Evolutionary conservation across 2,329 filamentous ascomycete genomes (phyloP), one percentile per base, ranked within the genome.

Genomic region (Colletotrichum incanum): DNA sequence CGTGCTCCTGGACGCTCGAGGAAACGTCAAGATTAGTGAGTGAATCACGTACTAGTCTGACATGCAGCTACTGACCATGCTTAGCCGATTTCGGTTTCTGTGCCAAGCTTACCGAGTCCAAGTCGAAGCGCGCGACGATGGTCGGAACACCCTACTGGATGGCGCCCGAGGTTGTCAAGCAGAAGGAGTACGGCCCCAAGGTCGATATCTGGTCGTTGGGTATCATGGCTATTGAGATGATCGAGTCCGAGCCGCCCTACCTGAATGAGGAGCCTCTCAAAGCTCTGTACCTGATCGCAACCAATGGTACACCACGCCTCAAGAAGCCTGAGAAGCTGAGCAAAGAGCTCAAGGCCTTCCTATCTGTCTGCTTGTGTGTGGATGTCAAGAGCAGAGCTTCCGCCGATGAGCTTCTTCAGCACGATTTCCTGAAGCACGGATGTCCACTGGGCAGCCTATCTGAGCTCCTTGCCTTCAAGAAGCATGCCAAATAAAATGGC

Each of bases 221-320:
- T 79, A 99, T 99, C 84, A 99, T 98, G 96, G 96, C 96, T 31
- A 98, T 99, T 79, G 96, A 99, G 84, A 98, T 99, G 96, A 98
- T 98, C 79, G 96, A 99, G 82, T 97, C 94, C 23, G 96, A 99
- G 83, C 96, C 96, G 7, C 96, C 96, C 0, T 99, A 99, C 82
- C 90, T 98, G 47, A 98, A 98, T 84, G 96, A 98, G 84, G 96
- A 98, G 83, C 96, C 96, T 0, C 90, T 99, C 68, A 98, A 98
- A 87, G 96, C 96, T 9, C 89, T 99, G 58, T 99, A 98, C 82
- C 90, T 99, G 74, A 99, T 99, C 80, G 96, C 96, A 59, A 99
- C 96, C 67, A 98, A 98, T 84, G 96, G 96, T 76, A 98, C 96
- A 3, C 96, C 96, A 28, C 92, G 95, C 70, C 89, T 99, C 75